Base-by-base conservation (phyloP, 495 filamentous ascomycete species). In the Neurospora africana region DNA sequence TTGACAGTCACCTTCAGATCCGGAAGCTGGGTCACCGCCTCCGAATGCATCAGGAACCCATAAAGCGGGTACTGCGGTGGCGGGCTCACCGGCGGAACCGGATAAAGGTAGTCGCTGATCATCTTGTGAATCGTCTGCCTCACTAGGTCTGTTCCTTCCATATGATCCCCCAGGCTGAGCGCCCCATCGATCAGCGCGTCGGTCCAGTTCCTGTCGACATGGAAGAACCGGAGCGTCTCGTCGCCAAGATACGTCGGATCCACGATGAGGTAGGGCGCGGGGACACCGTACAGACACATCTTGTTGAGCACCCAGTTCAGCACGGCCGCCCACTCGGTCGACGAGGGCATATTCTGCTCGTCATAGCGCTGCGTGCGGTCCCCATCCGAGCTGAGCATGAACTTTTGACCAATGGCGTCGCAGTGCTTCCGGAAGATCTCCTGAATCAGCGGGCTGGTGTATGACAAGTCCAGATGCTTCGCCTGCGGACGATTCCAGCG, bases 151-250 rank as follows among this genome's bases (percentile, higher is more conserved):
- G 76, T 74, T 1, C 79, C 72, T 3, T 38, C 37, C 17, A 73
- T 35, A 72, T 86, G 81, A 72, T 86, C 86, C 2, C 75, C 84
- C 0, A 83, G 33, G 6, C 76, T 79, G 1, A 87, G 78, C 2
- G 79, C 85, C 0, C 86, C 85, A 71, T 87, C 86, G 15, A 87
- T 70, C 2, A 86, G 40, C 2, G 73, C 73, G 41, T 85, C 82
- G 9, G 81, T 61, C 86, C 86, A 87, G 68, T 74, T 74, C 4
- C 69, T 4, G 71, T 87, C 85, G 36, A 87, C 77, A 68, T 80
- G 68, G 75, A 87, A 87, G 75, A 83, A 82, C 2, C 85, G 82
- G 0, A 87, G 67, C 2, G 69, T 68, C 71, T 86, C 85, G 10
- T 58, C n/a, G 0, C 83, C 82, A 1, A 87, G 73, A 65, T 74